Base-by-base conservation (phyloP, 176 grass and related monocot species). In the Aegilops umbellulata region DNA sequence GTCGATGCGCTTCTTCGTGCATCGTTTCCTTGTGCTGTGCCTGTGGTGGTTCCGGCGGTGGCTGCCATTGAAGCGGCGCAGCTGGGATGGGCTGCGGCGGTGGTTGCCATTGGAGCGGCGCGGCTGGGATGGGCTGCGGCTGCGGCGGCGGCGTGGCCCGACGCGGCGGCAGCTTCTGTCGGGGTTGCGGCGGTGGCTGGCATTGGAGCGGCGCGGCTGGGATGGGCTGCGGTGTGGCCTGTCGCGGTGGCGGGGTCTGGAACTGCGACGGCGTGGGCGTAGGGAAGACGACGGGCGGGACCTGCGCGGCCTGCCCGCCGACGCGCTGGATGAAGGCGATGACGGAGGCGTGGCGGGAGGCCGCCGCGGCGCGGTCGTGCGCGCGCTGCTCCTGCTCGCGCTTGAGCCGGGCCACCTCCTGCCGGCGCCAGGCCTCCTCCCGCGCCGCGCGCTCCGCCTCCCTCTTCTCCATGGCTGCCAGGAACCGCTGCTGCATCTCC, bases 361-460 rank as follows among this genome's bases (percentile, higher is more conserved):
- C 87, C 30, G 91, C 91, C 13, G 94, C 85, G 29, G 95, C 85
- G 47, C 95, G 93, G 27, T 98, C 95, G 74, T 98, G 95, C 0
- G 89, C 82, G 8, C 95, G 86, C 86, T 92, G 88, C 62, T 95
- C 95, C 84, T 95, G 95, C 86, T 95, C 95, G 77, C 86, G 86
- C 83, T 89, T 93, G 61, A 98, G 83, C 34, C 95, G 86, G 14
- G 93, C 93, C 25, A 91, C 92, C 80, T 98, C 95, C 85, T 98
- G 95, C 44, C 91, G 27, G 22, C 95, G 91, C 95, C 95, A 98
- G 34, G 93, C 91, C 78, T 98, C 95, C 76, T 98, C 95, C 31
- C 91, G 82, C 41, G 92, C 85, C 86, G 92, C 88, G 81, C 96
- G 88, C 41, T 98, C 96, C 69, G 92, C 88, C 65, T 98, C 96